Evolutionary conservation across 345 rosid genomes (phyloP), one percentile per base, ranked within the genome.

Genomic region (Geranium brycei): DNA sequence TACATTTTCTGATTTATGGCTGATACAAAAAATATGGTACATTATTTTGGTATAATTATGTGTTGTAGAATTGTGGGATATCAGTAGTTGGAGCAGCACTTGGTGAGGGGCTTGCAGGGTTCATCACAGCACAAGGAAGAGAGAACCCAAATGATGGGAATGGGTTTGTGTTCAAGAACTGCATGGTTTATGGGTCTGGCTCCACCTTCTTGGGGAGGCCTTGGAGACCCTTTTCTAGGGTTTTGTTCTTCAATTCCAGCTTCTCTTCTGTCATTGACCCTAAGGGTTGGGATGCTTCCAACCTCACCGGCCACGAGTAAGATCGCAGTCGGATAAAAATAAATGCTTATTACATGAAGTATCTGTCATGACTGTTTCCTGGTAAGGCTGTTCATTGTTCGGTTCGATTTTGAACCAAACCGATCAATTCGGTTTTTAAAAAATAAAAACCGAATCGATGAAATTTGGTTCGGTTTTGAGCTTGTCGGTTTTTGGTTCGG

Each of bases 61-160:
- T 35, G 41, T 1, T 35, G 41, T 35, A 35, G 95, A 71, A 35
- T 13, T 86, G 91, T 65, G 57, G 62, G 14, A 77, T 89, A 63
- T 76, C 77, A 53, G 82, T 76, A 47, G 58, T 81, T 16, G 91
- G 88, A 31, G 64, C 58, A 1, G 63, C 40, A 14, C 23, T 84
- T 31, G 51, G 64, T 67, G 51, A 69, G 1, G 84, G 81, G 3
- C 7, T 72, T 7, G 0, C 61, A 1, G 95, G 93, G 3, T 82
- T 18, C 64, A 78, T 84, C 28, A 79, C 89, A 66, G 89, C 86
- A n/a, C 89, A 87, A 19, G 84, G 81, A 66, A 81, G 93, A 70
- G 18, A 7, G 0, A 60, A 51, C 23, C 77, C 78, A 17, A 19
- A 28, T 2, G 89, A 82, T 4, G 4, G 73, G 5, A 75, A 64